These are phyloP conservation scores for Colletotrichum sp. DNA, from an alignment of 2,329 filamentous ascomycete genomes.

Conservation along the genomic window DNA sequence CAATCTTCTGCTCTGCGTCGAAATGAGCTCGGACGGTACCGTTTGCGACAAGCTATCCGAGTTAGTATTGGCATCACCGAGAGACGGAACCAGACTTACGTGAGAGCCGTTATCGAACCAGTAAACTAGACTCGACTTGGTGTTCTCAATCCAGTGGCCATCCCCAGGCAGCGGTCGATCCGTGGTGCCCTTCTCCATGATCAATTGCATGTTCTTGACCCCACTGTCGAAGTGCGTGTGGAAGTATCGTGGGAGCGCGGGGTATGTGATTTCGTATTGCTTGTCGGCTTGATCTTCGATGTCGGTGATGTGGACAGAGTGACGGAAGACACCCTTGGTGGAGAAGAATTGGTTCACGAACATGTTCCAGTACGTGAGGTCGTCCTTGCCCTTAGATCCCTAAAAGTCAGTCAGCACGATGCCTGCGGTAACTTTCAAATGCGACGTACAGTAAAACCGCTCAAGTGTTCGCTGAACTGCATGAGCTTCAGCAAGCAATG, in stretches of 20 bases:
- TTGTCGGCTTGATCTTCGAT: conserved; percentile 69
- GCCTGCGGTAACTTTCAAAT: background rate
- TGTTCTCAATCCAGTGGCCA: conserved; percentile 77
- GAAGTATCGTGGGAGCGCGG: conserved; percentile 87
- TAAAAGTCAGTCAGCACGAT: conserved; percentile 29
- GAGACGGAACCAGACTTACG: conserved; percentile 54
- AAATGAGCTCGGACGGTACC: conserved; percentile 82
- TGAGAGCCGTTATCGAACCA: conserved; percentile 87
- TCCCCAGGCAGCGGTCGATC: conserved; percentile 65
- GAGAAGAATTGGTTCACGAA: conserved; percentile 88
- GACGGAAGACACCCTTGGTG: conserved; percentile 75
- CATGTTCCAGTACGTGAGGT: conserved; percentile 77
- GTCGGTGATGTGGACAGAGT: conserved; percentile 66
- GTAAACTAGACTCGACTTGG: conserved; percentile 82
- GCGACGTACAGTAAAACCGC: conserved; percentile 57
- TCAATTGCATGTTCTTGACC: conserved; percentile 83
- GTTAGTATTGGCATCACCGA: background rate
- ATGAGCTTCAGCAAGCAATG: conserved; percentile 65
- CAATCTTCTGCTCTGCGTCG: conserved; percentile 79
- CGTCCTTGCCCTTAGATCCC: conserved; percentile 66
- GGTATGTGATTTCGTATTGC: conserved; percentile 84
- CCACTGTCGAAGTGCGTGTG: conserved; percentile 88
- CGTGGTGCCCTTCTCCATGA: conserved; percentile 71
- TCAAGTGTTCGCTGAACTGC: conserved; percentile 68
- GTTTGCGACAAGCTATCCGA: conserved; percentile 72